A percentile compares a stretch with the other conserved stretches of the same genome.
Conservation (phyloP, 2,329 filamentous ascomycete genomes). For the Aspergillus ruber region DNA sequence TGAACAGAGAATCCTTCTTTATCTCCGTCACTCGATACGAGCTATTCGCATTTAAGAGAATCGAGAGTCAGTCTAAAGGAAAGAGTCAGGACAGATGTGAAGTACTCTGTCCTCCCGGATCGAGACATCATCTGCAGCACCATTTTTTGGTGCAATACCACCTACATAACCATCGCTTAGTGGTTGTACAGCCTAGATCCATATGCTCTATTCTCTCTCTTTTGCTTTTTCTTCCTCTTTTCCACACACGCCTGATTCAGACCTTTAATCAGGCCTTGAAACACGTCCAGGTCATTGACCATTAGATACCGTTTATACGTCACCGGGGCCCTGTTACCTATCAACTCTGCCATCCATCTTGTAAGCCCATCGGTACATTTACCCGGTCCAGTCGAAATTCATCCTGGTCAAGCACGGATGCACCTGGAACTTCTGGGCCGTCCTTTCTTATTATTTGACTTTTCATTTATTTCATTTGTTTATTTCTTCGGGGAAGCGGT, state of each 20-base stretch:
- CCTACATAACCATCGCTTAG: neutral
- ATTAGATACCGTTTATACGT: neutral
- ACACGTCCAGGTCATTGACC: neutral
- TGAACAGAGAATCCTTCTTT: too few species aligned
- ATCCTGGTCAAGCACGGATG: too few species aligned
- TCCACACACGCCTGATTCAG: neutral
- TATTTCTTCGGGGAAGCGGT: too few species aligned
- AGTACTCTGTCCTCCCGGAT: neutral
- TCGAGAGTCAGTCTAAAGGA: too few species aligned
- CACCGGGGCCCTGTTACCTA: neutral
- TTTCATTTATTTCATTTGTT: too few species aligned
- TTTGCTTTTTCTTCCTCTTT: neutral
- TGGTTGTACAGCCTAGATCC: neutral
- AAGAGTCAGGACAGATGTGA: neutral
- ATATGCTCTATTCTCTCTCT: neutral
- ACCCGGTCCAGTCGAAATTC: too few species aligned
- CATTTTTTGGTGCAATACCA: neutral
- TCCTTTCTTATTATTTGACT: too few species aligned
- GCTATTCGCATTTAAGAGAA: too few species aligned
- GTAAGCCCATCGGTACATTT: too few species aligned
- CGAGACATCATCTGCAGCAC: neutral
- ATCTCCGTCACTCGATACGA: too few species aligned
- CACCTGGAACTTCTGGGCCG: too few species aligned
- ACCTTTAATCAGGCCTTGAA: too few species aligned
- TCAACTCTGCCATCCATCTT: neutral